Base-by-base conservation (phyloP, 192 early-diverging fungal genomes). In the Backusella macrospora region DNA sequence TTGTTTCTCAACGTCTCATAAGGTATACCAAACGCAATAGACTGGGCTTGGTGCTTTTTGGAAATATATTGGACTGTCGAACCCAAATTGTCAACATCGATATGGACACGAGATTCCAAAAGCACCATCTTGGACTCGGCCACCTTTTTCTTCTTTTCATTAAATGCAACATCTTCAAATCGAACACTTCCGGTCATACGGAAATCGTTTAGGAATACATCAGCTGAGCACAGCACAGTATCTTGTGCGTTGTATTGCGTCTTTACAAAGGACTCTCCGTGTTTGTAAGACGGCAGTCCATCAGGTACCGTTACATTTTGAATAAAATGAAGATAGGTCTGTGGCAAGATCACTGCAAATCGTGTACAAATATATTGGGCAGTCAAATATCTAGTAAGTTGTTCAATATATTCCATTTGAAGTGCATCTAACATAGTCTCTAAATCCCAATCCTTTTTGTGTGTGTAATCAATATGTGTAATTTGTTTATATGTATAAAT, bases 231-330 rank as follows among this genome's bases (percentile, higher is more conserved):
- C 0, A 93, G 67, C 2, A 89, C 78, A 8, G 84, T 84, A 37
- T 91, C 83, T 6, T 87, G 82, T 23, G 87, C 74, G 29, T 89
- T 90, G 48, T 87, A 86, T 39, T 89, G 85, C 4, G 85, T 83
- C 21, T 83, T 80, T 64, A 85, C 78, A 65, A 80, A 79, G 26
- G 82, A 79, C 75, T 86, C 80, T 29, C 81, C 84, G 39, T 86
- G 77, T 21, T 78, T 86, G 43, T 77, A 79, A 10, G 82, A 82
- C 43, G 74, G 77, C 10, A 87, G 64, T 37, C 85, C 88, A 40
- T 85, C 87, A 0, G 89, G 88, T 62, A 92, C 81, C 72, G 88
- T 82, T 6, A 92, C 88, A 71, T 94, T 91, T 76, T 94, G 92
- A 66, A 94, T 90, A 62, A 87, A 89, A 15, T 87, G 89, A 7